These are phyloP conservation scores for Kluyveromyces marxianus DNA, from an alignment of 1,139 yeast genomes.

Conservation along the genomic window DNA sequence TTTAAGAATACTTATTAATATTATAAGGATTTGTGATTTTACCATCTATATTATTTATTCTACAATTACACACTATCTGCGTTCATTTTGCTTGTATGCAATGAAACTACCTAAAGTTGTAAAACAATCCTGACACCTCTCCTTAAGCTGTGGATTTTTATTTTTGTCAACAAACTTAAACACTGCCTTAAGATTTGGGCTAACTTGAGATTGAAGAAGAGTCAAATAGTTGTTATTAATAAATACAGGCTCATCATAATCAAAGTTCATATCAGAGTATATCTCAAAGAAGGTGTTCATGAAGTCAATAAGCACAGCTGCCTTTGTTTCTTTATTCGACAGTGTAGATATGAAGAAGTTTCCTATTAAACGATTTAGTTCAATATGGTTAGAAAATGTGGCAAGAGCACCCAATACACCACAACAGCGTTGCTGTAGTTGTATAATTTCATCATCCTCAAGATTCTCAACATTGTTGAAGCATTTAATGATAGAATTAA, in stretches of 20 bases:
- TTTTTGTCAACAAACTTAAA: slow-evolving; percentile 62
- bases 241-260: slow-evolving; percentile 63
- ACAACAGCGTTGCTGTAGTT: slow-evolving; percentile 23
- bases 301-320: slow-evolving; percentile 45
- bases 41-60: not conserved
- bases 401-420: slow-evolving; percentile 57
- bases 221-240: slow-evolving; percentile 46
- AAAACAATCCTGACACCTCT: slow-evolving; percentile 62
- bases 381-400: slow-evolving; percentile 39
- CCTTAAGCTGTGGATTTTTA: slow-evolving; percentile 47
- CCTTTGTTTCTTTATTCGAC: slow-evolving; percentile 24
- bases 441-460: slow-evolving; percentile 18
- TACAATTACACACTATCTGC: slow-evolving; percentile 2
- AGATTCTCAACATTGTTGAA: slow-evolving; percentile 13
- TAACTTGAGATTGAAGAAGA: slow-evolving; percentile 38
- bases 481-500: slow-evolving; percentile 19
- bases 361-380: slow-evolving; percentile 41
- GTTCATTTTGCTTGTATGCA: slow-evolving; percentile 54
- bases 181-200: slow-evolving; percentile 42
- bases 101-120: slow-evolving; percentile 67
- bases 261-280: slow-evolving; percentile 65
- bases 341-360: slow-evolving; percentile 37
- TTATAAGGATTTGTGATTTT: not conserved
- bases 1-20: no score
- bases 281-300: slow-evolving; percentile 66